Evolutionary conservation across 768 basidiomycete genomes (phyloP).

Genomic region (Termitomyces sp.): DNA sequence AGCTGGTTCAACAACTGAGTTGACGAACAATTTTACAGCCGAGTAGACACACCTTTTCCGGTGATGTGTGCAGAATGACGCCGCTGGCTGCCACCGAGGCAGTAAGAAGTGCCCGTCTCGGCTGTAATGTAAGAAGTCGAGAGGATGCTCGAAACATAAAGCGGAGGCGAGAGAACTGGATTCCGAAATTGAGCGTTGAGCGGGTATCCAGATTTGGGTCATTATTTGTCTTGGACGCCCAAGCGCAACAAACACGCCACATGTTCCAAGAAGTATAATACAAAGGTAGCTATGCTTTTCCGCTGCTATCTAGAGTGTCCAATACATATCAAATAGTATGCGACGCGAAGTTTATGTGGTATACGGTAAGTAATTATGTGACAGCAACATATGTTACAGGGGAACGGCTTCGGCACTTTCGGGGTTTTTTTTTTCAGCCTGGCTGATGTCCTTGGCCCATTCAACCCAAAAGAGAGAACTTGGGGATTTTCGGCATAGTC

Average conservation of each 20-base stretch:
- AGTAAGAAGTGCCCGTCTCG: constrained; percentile 28
- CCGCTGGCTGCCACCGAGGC: constrained; percentile 26
- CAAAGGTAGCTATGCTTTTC: too few species aligned
- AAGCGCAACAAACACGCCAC: neutral
- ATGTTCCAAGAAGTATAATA: neutral
- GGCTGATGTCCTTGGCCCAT: constrained; percentile 35
- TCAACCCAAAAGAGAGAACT: constrained; percentile 23
- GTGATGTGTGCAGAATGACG: constrained; percentile 22
- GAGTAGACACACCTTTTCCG: constrained; percentile 23
- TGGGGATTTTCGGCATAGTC: constrained; percentile 29
- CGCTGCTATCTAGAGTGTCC: neutral
- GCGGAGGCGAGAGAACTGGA: neutral
- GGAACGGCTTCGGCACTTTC: neutral
- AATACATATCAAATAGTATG: neutral
- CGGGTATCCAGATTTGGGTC: neutral
- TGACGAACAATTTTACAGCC: neutral
- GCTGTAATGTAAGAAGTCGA: constrained; percentile 17
- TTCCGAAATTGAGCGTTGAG: constrained; percentile 9
- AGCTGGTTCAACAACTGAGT: constrained; percentile 42
- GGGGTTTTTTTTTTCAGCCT: constrained; percentile 24
- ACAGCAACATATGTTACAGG: neutral
- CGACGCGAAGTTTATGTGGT: neutral
- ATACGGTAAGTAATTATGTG: neutral
- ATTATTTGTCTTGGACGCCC: neutral
- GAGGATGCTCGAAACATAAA: constrained; percentile 14